Evolutionary conservation across 768 basidiomycete species (phyloP).

Genomic region (Suillus plorans): DNA sequence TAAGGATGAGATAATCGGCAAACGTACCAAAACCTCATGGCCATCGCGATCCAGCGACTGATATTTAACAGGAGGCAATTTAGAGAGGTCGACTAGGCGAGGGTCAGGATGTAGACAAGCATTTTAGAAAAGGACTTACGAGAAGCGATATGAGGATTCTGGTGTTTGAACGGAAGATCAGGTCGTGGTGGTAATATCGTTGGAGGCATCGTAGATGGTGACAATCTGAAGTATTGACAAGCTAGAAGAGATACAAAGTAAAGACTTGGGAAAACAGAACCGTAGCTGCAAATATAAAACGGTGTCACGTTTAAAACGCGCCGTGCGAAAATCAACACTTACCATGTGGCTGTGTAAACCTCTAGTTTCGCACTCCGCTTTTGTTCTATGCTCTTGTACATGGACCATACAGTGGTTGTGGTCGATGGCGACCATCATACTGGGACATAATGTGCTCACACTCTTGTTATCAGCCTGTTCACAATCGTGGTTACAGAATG

Average conservation of each 20-base stretch:
- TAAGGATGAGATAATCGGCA: constrained; percentile 16
- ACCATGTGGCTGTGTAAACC: constrained; percentile 10
- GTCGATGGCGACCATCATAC: not conserved
- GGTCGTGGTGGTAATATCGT: constrained; percentile 43
- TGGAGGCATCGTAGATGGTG: not conserved
- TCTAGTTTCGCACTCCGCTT: constrained; percentile 29
- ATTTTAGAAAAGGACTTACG: constrained; percentile 31
- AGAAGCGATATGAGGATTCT: constrained; percentile 50
- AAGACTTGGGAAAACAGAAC: constrained; percentile 8
- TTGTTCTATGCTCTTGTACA: not conserved
- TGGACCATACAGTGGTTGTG: not conserved
- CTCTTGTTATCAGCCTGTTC: not conserved
- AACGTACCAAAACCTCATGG: constrained; percentile 72
- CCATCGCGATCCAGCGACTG: constrained; percentile 89
- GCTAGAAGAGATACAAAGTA: constrained; percentile 5
- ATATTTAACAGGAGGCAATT: constrained; percentile 80
- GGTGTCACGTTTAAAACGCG: constrained; percentile 34
- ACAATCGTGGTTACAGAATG: not conserved
- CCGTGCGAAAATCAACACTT: constrained; percentile 31
- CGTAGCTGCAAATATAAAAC: constrained; percentile 13
- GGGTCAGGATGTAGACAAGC: not conserved
- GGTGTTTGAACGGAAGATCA: constrained; percentile 48
- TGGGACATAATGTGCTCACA: not conserved
- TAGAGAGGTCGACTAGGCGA: constrained; percentile 37
- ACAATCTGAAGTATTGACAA: not conserved